Percentiles rank a stretch among this genome's conserved stretches.
These are phyloP conservation scores for Fusarium torulosum DNA, from an alignment of 2,329 filamentous ascomycete genomes.

Conservation along the genomic window DNA sequence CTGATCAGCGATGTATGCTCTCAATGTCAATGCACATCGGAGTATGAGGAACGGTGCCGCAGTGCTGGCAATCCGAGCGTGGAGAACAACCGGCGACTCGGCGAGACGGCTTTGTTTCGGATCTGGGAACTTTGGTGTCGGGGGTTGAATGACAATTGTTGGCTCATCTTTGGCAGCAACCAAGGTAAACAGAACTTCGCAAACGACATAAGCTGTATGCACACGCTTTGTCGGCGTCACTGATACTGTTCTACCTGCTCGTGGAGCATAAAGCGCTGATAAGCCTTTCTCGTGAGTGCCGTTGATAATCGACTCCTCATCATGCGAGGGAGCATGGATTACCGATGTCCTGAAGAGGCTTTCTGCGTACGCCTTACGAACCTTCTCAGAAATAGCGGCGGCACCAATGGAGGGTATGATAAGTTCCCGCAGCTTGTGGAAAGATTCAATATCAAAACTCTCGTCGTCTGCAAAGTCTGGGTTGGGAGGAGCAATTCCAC, in stretches of 20 bases:
- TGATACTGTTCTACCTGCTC: conserved; percentile 79
- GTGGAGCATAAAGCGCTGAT: conserved; percentile 68
- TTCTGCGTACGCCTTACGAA: conserved; percentile 77
- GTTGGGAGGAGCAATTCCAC: conserved; percentile 59
- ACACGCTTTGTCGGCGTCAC: conserved; percentile 73
- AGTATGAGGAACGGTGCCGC: conserved; percentile 86
- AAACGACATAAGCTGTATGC: conserved; percentile 82
- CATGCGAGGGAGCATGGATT: conserved; percentile 73
- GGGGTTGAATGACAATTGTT: conserved; percentile 56
- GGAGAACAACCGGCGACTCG: conserved; percentile 51
- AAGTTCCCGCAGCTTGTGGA: conserved; percentile 75
- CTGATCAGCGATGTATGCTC: conserved; percentile 90
- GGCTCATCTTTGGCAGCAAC: conserved; percentile 62
- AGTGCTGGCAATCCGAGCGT: conserved; percentile 76
- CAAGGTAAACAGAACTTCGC: conserved; percentile 82
- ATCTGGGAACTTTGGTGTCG: conserved; percentile 58
- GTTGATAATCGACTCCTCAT: conserved; percentile 67
- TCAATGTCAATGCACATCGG: conserved; percentile 82
- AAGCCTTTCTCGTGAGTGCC: conserved; percentile 66
- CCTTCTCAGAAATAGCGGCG: conserved; percentile 71
- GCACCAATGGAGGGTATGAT: conserved; percentile 81
- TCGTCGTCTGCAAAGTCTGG: conserved; percentile 75
- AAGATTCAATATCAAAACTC: conserved; percentile 82
- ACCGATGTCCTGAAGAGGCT: conserved; percentile 86
- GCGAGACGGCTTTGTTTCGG: conserved; percentile 40